Evolutionary conservation across 1,284 basidiomycete species (phyloP), one percentile per base, ranked within the genome.

Genomic region (Ceratorhiza oryzae-sativae): DNA sequence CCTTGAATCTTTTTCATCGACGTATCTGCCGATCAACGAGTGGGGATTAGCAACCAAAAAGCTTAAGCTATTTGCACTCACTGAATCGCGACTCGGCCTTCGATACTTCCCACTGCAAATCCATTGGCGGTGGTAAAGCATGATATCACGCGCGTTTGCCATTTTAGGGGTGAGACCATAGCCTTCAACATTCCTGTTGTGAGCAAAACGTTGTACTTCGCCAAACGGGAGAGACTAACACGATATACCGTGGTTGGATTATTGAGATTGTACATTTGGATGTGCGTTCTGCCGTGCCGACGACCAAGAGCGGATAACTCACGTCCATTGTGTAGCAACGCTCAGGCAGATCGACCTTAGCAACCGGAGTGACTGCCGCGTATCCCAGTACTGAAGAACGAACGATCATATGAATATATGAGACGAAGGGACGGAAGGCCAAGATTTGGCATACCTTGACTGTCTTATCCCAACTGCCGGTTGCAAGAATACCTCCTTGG

Each of bases 1-100:
- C 89, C 82, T 79, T 58, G 84, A 80, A 74, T 93, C 88, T 78
- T 92, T 92, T 4, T 93, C 92, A 76, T 94, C 92, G 12, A 90
- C 86, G 75, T 93, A 92, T 84, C 91, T 92, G 76, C n/a, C n/a
- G 27, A 30, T 51, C 6, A 8, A 9, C 27, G 27, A 51, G 49
- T 9, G 9, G 10, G 6, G 49, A 20, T n/a, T 25, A 10, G 10
- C 18, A 51, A 18, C 49, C 10, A 27, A 39, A 39, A 39, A 39
- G 36, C 36, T 39, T 39, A 39, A 39, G 36, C 6, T 51, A 2
- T 9, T 41, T 41, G 32, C 53, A 82, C 93, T 79, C 80, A 97
- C 92, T 98, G 97, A 74, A 99, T 95, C 1, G 94, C 96, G 0
- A 98, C 95, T 61, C 97, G 86, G 10, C 97, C 97, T 81, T 99